phyloP scores from a whole-genome alignment of 2,329 filamentous ascomycete genomes.

The Scytalidium sp. region DNA sequence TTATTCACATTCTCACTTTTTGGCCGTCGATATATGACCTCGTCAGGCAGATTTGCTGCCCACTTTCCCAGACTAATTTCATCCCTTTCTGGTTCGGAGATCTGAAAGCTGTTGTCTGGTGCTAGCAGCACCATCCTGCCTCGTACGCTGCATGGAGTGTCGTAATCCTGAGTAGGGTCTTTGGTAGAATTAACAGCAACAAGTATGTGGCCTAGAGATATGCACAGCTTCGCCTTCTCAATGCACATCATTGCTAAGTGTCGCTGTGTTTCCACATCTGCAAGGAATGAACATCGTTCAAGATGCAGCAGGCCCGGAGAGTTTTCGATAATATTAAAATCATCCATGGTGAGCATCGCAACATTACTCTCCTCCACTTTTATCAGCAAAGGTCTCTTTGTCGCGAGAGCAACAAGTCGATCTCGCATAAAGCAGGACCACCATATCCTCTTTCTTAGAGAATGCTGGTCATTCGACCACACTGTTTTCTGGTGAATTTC shows the following conservation, averaged over 20 bases:
- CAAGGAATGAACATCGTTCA: slow-evolving; percentile 67
- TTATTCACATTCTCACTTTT: neutral
- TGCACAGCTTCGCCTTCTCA: slow-evolving; percentile 80
- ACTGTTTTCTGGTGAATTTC: slow-evolving; percentile 79
- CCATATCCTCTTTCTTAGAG: slow-evolving; percentile 88
- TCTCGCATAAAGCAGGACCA: slow-evolving; percentile 96
- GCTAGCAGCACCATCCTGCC: neutral
- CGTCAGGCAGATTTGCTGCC: neutral
- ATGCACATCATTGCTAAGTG: slow-evolving; percentile 84
- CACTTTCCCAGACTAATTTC: neutral
- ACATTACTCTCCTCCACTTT: slow-evolving; percentile 90
- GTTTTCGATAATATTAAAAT: slow-evolving; percentile 70
- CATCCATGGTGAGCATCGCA: slow-evolving; percentile 75
- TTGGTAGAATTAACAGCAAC: neutral
- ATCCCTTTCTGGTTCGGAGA: neutral
- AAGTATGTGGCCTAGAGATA: slow-evolving; percentile 85
- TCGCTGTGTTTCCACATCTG: slow-evolving; percentile 68
- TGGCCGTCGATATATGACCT: neutral
- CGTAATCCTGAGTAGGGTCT: neutral
- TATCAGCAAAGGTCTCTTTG: slow-evolving; percentile 85
- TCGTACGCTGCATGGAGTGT: neutral
- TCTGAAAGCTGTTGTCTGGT: neutral
- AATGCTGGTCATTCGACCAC: slow-evolving; percentile 35
- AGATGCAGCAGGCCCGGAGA: slow-evolving; percentile 67
- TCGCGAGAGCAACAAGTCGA: slow-evolving; percentile 82